A percentile compares a stretch with the other conserved stretches of the same genome.
Conservation (phyloP, 768 basidiomycete genomes). For the Galerina marginata region DNA sequence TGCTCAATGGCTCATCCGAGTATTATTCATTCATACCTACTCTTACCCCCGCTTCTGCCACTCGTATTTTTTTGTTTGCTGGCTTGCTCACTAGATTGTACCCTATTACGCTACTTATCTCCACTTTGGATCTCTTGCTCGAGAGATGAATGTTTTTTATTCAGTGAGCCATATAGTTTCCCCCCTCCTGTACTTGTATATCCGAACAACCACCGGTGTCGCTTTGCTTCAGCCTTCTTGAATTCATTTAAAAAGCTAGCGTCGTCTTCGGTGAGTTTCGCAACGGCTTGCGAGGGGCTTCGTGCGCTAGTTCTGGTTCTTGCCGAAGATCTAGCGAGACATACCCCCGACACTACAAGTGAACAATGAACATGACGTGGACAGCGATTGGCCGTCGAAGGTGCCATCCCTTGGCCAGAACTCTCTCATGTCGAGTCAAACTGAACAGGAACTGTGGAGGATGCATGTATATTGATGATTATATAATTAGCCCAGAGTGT, state of each 20-base stretch:
- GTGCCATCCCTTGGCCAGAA: neutral
- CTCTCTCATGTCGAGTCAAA: no score
- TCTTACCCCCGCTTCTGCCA: constrained; percentile 3
- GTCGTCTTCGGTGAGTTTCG: neutral
- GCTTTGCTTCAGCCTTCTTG: constrained; percentile 4
- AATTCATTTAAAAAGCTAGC: neutral
- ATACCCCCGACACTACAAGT: neutral
- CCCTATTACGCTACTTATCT: constrained; percentile 19
- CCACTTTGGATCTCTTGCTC: constrained; percentile 17
- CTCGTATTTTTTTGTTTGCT: neutral
- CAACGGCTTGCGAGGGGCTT: neutral
- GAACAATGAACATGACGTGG: neutral
- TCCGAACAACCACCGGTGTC: constrained; percentile 2
- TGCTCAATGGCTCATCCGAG: constrained; percentile 21
- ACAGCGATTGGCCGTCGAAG: neutral
- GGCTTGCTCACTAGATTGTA: constrained; percentile 21
- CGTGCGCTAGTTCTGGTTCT: neutral
- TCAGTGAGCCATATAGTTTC: constrained; percentile 7
- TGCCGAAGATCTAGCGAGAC: constrained; percentile 4
- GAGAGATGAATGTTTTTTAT: constrained; percentile 6
- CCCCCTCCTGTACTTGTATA: constrained; percentile 10
- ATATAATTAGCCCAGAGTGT: constrained; percentile 15
- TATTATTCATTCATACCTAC: constrained; percentile 37
- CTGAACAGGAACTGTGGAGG: neutral
- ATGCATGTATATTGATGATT: constrained; percentile 10